Conservation (phyloP, 2,329 filamentous ascomycete genomes). For the Ilyonectria destructans region DNA sequence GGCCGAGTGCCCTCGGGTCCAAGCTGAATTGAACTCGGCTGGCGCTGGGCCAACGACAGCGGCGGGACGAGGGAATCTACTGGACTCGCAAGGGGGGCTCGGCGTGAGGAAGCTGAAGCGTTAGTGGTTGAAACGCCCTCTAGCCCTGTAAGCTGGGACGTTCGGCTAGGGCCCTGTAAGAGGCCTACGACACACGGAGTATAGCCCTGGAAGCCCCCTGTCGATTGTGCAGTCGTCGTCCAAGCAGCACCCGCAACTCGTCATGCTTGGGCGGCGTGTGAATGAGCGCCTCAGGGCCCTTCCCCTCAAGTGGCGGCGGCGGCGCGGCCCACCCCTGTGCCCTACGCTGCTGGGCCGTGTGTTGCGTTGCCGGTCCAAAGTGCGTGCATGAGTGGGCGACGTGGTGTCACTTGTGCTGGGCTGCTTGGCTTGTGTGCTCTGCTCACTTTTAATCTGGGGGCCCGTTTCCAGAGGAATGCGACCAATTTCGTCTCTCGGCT, state of each 20-base stretch:
- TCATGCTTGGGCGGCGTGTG: neutral
- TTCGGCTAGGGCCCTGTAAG: neutral
- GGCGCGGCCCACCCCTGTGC: slow-evolving; percentile 12
- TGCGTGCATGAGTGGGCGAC: slow-evolving; percentile 49
- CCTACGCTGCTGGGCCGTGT: slow-evolving; percentile 14
- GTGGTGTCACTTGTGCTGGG: slow-evolving; percentile 21
- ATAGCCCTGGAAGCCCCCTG: neutral
- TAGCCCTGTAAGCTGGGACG: slow-evolving; percentile 14
- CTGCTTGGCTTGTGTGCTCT: slow-evolving; percentile 22
- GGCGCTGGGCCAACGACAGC: slow-evolving; percentile 30
- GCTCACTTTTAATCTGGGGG: slow-evolving; percentile 28
- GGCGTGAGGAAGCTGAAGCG: slow-evolving; percentile 6
- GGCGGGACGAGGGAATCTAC: neutral
- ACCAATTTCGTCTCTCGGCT: slow-evolving; percentile 43
- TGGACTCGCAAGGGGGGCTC: neutral
- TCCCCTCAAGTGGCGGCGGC: neutral
- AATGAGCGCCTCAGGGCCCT: slow-evolving; percentile 8
- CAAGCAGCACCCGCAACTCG: neutral
- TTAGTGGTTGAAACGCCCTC: slow-evolving; percentile 20
- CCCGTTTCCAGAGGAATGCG: slow-evolving; percentile 49
- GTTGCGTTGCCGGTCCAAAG: slow-evolving; percentile 41
- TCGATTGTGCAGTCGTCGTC: slow-evolving; percentile 1
- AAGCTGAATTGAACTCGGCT: slow-evolving; percentile 20
- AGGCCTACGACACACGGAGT: neutral
- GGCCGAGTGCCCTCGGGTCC: slow-evolving; percentile 6